Conservation (phyloP, 2,329 filamentous ascomycete species). For the Byssoonygena ceratinophila region DNA sequence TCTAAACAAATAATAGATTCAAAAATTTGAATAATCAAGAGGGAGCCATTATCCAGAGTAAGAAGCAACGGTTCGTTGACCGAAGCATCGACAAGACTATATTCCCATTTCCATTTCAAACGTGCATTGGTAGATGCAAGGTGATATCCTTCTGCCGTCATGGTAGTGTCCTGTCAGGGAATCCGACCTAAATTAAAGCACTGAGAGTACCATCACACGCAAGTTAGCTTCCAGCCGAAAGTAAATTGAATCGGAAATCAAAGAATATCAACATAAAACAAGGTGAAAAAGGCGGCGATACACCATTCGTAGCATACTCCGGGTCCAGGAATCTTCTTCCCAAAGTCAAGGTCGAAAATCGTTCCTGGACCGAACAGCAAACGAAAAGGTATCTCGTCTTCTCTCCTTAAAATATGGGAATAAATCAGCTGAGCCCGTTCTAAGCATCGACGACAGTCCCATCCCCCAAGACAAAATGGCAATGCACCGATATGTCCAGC, state of each 20-base stretch:
- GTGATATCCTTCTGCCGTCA: too few species aligned
- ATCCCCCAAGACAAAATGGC: slow-evolving; percentile 9
- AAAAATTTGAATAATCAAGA: neutral
- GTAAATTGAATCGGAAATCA: neutral
- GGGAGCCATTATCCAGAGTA: neutral
- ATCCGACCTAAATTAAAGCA: neutral
- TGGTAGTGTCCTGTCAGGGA: neutral
- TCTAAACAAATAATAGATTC: neutral
- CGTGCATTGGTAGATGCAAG: too few species aligned
- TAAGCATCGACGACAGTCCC: slow-evolving; percentile 38
- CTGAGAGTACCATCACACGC: neutral
- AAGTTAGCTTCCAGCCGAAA: neutral
- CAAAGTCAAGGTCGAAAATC: neutral
- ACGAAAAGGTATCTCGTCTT: neutral
- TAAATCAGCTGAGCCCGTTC: slow-evolving; percentile 37
- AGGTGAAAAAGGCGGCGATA: neutral
- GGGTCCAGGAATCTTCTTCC: neutral
- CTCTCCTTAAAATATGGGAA: neutral
- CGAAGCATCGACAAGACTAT: neutral
- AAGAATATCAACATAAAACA: neutral
- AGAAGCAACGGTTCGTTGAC: neutral
- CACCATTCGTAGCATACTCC: neutral
- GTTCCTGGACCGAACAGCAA: neutral
- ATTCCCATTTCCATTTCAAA: too few species aligned
- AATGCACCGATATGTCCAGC: slow-evolving; percentile 11